A percentile compares a stretch with the other conserved stretches of the same genome.
phyloP scores from a whole-genome alignment of 306 rosid genomes.

The Trifolium repens region DNA sequence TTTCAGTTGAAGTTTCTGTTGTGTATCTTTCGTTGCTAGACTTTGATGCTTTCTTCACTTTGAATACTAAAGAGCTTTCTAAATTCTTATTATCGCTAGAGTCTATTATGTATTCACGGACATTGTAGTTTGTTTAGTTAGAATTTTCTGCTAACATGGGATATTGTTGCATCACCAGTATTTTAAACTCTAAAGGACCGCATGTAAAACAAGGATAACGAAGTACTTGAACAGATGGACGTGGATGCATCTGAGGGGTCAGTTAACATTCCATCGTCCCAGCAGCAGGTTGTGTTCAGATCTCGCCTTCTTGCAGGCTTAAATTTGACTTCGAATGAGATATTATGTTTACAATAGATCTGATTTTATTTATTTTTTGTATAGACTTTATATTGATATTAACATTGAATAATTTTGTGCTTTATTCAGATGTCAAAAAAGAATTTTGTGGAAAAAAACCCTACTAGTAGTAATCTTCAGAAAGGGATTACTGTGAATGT shows the following conservation, averaged over 20 bases:
- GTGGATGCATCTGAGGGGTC: constrained; percentile 51
- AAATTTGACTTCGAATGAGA: constrained; percentile 9
- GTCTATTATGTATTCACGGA: constrained; percentile 9
- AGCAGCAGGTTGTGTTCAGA: constrained; percentile 64
- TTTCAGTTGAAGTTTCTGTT: background rate
- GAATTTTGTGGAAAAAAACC: constrained; percentile 54
- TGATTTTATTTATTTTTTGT: background rate
- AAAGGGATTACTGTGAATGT: constrained; percentile 42
- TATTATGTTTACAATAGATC: constrained; percentile 25
- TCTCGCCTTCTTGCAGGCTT: constrained; percentile 26
- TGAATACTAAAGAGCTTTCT: constrained; percentile 14
- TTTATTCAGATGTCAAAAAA: constrained; percentile 56
- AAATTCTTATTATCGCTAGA: background rate
- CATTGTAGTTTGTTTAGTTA: constrained; percentile 16
- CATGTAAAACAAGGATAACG: constrained; percentile 61
- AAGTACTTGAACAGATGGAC: constrained; percentile 59
- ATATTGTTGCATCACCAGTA: constrained; percentile 46
- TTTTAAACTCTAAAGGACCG: constrained; percentile 46
- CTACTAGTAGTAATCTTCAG: constrained; percentile 43
- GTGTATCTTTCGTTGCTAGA: background rate
- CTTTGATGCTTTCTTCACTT: constrained; percentile 27
- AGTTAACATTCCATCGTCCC: constrained; percentile 54
- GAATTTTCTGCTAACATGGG: constrained; percentile 31
- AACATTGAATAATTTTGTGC: background rate
- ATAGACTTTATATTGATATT: background rate